Evolutionary conservation across 2,329 filamentous ascomycete genomes (phyloP), one percentile per base, ranked within the genome.

Genomic region (Paracoccidioides brasiliensis): DNA sequence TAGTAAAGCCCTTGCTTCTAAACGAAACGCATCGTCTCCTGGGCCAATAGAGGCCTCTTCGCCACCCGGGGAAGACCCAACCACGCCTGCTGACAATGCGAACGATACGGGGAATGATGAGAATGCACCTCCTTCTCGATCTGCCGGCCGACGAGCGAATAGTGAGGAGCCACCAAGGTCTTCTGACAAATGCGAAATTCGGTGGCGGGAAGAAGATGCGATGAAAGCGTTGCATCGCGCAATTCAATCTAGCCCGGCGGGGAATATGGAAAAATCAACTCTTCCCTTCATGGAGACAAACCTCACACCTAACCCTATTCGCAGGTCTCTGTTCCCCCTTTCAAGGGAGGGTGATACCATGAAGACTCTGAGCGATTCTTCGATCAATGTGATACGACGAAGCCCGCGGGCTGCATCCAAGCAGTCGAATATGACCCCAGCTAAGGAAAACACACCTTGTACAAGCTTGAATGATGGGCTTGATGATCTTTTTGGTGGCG

Each of bases 401-500:
- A 72, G 69, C 56, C 70, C 72, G 55, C 70, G 71, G 48, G 60
- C 64, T 55, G 61, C 60, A 48, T 65, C 67, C 49, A 65, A 65
- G 58, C 68, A 66, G 56, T 70, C 69, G 60, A 72, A 68, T 58
- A 69, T 69, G 60, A 63, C 60, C 54, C 70, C 72, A 51, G 79
- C 83, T 57, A 83, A 83, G 62, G 81, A 84, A 65, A 83, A 84
- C 59, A 69, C 51, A 74, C 72, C 10, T 22, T 22, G 22, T 74
- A 76, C 5, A 64, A 67, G 8, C 57, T 67, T 22, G 38, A 67
- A 72, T 41, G 78, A 83, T 58, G 77, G 79, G 40, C 68, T 86
- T 5, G 78, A 81, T 43, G 76, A 79, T 52, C 76, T 93, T 4
- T 90, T 93, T 63, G 82, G 84, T 74, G 64, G 78, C 70, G 59